phyloP scores from a whole-genome alignment of 257 asterid species.

The Ajuga chamaepitys region DNA sequence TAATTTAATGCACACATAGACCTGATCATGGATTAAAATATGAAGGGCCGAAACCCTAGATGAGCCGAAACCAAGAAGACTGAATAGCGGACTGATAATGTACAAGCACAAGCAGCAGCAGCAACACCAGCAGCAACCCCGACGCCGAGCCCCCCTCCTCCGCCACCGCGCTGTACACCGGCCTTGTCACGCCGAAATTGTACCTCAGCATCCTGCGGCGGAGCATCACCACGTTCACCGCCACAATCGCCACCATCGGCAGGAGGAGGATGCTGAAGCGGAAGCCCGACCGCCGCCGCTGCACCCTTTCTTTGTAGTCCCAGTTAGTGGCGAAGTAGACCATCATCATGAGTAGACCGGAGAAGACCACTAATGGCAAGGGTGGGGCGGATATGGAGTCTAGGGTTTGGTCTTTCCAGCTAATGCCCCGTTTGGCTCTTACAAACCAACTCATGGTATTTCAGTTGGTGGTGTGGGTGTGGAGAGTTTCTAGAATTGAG shows the following conservation, averaged over 20 bases:
- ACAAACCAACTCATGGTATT: conserved; percentile 42
- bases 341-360: conserved; percentile 26
- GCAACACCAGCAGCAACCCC: conserved; percentile 31
- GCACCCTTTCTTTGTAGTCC: conserved; percentile 25
- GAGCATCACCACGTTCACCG: conserved; percentile 29
- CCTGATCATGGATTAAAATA: too few relatives aligned
- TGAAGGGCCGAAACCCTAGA: not conserved
- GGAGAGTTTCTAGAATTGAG: too few relatives aligned
- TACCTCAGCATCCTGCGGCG: conserved; percentile 36
- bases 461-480: not conserved
- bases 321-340: conserved; percentile 31
- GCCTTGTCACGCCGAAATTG: conserved; percentile 25
- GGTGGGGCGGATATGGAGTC: conserved; percentile 60
- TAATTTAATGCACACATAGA: too few relatives aligned
- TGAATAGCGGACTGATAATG: conserved; percentile 43
- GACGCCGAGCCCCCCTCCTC: conserved; percentile 37
- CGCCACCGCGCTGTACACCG: not conserved
- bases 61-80: conserved; percentile 40
- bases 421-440: conserved; percentile 36
- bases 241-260: conserved; percentile 40
- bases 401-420: conserved; percentile 69
- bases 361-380: conserved; percentile 38
- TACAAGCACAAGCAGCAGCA: conserved; percentile 48
- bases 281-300: conserved; percentile 27
- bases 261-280: conserved; percentile 30